Conservation (phyloP, 2,329 filamentous ascomycete genomes). For the Arthroderma sp. region DNA sequence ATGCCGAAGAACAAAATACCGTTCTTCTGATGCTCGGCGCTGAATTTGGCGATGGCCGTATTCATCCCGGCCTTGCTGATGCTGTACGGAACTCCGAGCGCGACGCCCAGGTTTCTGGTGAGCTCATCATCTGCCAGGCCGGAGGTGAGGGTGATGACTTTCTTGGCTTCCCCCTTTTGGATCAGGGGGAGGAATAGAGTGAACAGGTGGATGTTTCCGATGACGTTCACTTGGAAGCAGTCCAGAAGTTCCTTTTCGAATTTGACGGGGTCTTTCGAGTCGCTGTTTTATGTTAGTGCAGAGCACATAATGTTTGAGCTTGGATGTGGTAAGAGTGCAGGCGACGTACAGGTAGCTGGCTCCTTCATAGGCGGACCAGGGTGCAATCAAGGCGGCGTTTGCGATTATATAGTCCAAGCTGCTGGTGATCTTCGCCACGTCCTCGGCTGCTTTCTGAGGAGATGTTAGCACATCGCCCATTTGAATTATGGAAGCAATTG, state of each 20-base stretch:
- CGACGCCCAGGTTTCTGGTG: constrained; percentile 25
- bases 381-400: constrained; percentile 33
- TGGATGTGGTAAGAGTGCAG: too few relatives aligned
- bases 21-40: constrained; percentile 35
- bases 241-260: constrained; percentile 24
- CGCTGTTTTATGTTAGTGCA: too few relatives aligned
- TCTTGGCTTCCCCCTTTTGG: constrained; percentile 38
- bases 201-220: constrained; percentile 41
- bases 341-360: too few relatives aligned
- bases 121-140: constrained; percentile 38
- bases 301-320: too few relatives aligned
- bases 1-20: constrained; percentile 42
- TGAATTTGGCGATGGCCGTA: constrained; percentile 40
- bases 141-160: constrained; percentile 39
- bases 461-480: neutral
- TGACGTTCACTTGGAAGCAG: constrained; percentile 36
- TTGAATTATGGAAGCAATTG: neutral
- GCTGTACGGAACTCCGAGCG: constrained; percentile 29
- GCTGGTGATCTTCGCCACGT: constrained; percentile 22
- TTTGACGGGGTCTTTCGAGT: constrained; percentile 15
- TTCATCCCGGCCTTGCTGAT: constrained; percentile 43
- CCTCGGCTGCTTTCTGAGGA: constrained; percentile 8
- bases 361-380: constrained; percentile 16
- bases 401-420: constrained; percentile 41
- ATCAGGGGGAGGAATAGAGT: constrained; percentile 43